Percentiles rank a stretch among this genome's conserved stretches.
These are phyloP conservation scores for Quercus phellos DNA, from an alignment of 331 rosid genomes.

Conservation along the genomic window DNA sequence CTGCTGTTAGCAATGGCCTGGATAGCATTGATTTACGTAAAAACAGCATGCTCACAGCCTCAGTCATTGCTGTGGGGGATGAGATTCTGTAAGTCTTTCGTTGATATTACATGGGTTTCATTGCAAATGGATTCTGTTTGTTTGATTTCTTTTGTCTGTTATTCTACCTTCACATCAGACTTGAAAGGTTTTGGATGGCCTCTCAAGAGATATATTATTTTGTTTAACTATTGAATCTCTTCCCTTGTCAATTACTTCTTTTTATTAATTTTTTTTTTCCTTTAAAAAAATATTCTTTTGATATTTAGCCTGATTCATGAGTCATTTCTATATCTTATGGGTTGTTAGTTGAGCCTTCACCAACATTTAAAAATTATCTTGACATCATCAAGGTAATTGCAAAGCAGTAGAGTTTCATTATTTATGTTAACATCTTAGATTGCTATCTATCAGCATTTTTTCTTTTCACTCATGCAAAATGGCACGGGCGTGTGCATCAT, in stretches of 20 bases:
- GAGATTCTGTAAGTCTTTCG: slow-evolving; percentile 88
- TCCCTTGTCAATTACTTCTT: background rate
- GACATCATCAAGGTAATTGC: background rate
- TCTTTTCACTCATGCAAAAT: background rate
- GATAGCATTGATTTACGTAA: slow-evolving; percentile 35
- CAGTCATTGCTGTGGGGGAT: slow-evolving; percentile 82
- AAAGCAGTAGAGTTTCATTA: background rate
- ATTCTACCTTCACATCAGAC: background rate
- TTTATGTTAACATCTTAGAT: background rate
- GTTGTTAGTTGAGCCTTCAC: background rate
- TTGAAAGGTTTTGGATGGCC: background rate
- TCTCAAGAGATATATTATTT: background rate
- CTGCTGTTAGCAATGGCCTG: slow-evolving; percentile 57
- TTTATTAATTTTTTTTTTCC: background rate
- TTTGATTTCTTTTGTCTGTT: background rate
- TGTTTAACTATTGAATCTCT: background rate
- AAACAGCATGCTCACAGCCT: slow-evolving; percentile 61
- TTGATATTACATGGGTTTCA: slow-evolving; percentile 18
- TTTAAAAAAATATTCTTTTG: background rate
- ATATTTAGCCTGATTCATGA: background rate
- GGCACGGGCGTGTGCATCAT: background rate
- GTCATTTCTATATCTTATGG: background rate
- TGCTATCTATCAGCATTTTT: background rate
- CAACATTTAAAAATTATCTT: background rate
- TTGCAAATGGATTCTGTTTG: background rate